phyloP scores from a whole-genome alignment of 192 early-diverging fungal genomes.

The Thamnidium elegans region DNA sequence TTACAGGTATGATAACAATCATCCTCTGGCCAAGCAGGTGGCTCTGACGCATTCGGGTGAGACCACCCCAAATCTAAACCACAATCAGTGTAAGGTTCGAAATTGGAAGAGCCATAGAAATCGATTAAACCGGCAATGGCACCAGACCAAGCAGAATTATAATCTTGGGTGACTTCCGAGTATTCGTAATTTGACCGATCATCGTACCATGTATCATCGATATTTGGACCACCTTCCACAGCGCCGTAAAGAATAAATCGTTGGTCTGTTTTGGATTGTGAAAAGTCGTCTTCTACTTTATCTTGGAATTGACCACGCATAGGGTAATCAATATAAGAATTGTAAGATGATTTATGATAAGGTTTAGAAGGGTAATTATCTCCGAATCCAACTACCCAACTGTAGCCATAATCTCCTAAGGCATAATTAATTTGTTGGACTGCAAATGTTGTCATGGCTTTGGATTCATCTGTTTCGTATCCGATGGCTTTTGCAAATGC shows the following conservation, averaged over 20 bases:
- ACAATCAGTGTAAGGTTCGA: constrained; percentile 39
- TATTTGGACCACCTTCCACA: constrained; percentile 54
- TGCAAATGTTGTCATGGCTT: constrained; percentile 35
- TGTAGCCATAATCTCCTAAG: constrained; percentile 48
- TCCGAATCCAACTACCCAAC: constrained; percentile 54
- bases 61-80: constrained; percentile 35
- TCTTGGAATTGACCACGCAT: constrained; percentile 46
- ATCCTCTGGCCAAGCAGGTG: constrained; percentile 34
- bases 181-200: constrained; percentile 47
- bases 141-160: constrained; percentile 39
- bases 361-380: constrained; percentile 45
- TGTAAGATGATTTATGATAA: constrained; percentile 55
- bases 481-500: constrained; percentile 37
- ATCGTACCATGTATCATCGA: constrained; percentile 52
- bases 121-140: constrained; percentile 39
- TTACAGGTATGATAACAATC: constrained; percentile 46
- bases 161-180: constrained; percentile 50
- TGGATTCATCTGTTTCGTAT: constrained; percentile 16
- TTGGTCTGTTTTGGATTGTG: constrained; percentile 37
- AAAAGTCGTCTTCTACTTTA: constrained; percentile 46
- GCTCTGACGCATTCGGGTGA: constrained; percentile 35
- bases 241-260: constrained; percentile 55
- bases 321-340: constrained; percentile 52
- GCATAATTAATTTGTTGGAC: constrained; percentile 55
- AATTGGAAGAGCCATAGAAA: constrained; percentile 31